These are phyloP conservation scores for Aspergillus unguis DNA, from an alignment of 2,329 filamentous ascomycete genomes.

Conservation along the genomic window DNA sequence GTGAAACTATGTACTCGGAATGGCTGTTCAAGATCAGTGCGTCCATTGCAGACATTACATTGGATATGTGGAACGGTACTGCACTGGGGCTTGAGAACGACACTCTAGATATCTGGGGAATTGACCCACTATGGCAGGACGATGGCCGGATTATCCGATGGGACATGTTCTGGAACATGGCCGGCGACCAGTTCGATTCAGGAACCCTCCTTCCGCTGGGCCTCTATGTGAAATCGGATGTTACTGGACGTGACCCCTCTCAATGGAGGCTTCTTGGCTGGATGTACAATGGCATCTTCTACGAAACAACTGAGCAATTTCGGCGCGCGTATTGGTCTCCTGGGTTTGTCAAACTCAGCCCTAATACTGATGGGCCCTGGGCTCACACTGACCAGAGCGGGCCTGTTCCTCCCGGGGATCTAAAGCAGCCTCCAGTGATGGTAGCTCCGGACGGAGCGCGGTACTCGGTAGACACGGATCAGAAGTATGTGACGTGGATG, in stretches of 20 bases:
- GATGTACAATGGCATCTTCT: constrained; percentile 16
- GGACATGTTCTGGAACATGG: constrained; percentile 15
- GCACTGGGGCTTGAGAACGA: constrained; percentile 15
- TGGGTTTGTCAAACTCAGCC: constrained; percentile 12
- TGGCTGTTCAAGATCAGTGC: constrained; percentile 14
- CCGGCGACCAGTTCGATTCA: constrained; percentile 9
- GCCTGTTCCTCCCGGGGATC: constrained; percentile 6
- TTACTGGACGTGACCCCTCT: constrained; percentile 14
- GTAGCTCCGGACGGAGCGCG: constrained; percentile 12
- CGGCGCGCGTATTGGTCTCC: constrained; percentile 14
- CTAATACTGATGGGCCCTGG: constrained; percentile 14
- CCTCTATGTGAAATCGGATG: constrained; percentile 13
- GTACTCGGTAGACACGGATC: constrained; percentile 12
- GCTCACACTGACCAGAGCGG: constrained; percentile 12
- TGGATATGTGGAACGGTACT: constrained; percentile 14
- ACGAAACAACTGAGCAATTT: constrained; percentile 14
- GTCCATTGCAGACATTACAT: constrained; percentile 12
- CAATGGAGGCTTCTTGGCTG: constrained; percentile 14
- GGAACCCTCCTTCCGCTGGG: constrained; percentile 11
- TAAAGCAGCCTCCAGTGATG: constrained; percentile 12
- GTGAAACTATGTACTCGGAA: constrained; percentile 7
- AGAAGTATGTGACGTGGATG: constrained; percentile 15
- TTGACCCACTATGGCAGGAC: constrained; percentile 16
- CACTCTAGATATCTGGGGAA: constrained; percentile 13
- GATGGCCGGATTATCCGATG: constrained; percentile 14